Base-by-base conservation (phyloP, 768 basidiomycete genomes). In the Phylloporus sp. region DNA sequence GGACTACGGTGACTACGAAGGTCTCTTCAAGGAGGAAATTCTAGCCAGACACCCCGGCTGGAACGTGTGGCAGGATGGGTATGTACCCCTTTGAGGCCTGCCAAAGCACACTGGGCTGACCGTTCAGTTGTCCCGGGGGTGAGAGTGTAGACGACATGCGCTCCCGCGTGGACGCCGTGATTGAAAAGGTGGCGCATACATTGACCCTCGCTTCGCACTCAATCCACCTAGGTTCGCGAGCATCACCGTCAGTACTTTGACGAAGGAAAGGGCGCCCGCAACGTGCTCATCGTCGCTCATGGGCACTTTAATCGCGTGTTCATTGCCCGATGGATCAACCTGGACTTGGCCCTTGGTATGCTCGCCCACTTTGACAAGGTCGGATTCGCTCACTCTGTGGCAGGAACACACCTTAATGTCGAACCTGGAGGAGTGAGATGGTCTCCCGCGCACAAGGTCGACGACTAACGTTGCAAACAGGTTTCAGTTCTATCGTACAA, bases 1-100 rank as follows among this genome's bases (percentile, higher is more conserved):
- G 90, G 87, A 95, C 59, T 95, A 95, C 61, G 88, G 94, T 9
- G 80, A 88, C 8, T 96, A 89, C 59, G 93, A 95, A 62, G 93
- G 92, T 6, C 77, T 93, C 33, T 63, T 76, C 22, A 71, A 82
- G n/a, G 69, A 79, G n/a, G 88, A 95, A 56, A 95, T 95, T 56
- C 70, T 80, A 50, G 73, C 73, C 39, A 74, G 69, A 46, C 76
- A 70, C 41, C 70, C 76, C 4, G 63, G 59, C 27, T 97, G 91
- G 91, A 58, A 63, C n/a, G 92, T 94, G 57, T 95, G 90, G 90
- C 75, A 65, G 32, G 86, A 93, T 58, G 91, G 89, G 84, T 84
- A 62, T 28, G 73, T 66, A 9, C 38, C 31, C 32, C 32, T 20
- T 24, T 10, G 29, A 32, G 22, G 17, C 29, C 11, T 18, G n/a